Base-by-base conservation (phyloP, 208 protist species). In the Pavlovales sp. region DNA sequence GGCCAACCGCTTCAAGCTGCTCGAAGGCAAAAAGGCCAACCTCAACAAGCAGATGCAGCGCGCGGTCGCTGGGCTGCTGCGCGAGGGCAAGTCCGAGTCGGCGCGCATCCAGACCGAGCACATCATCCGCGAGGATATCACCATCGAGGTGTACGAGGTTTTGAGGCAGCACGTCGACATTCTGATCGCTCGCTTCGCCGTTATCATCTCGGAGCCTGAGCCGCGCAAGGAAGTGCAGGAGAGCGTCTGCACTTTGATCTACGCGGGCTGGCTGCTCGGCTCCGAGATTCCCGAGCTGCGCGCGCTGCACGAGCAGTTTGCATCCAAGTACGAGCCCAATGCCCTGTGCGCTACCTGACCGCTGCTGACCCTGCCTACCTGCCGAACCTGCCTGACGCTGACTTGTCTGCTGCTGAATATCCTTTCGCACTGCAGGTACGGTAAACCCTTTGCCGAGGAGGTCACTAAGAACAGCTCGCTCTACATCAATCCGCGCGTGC, bases 71-170 rank as follows among this genome's bases (percentile, higher is more conserved):
- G 34, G 4, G 26, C 67, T 87, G 40, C 71, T 87, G 20, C 83
- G 83, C 67, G 83, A 78, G 14, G 38, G 36, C 40, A 87, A 87
- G 83, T 67, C 76, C 37, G n/a, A 41, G 22, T 39, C 76, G 0
- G 83, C 83, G 30, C 83, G 83, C 57, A 87, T 87, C 67, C 57
- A n/a, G n/a, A n/a, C n/a, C n/a, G 83, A 87, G 67, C 83, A 87
- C n/a, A 87, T 87, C 83, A 87, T 87, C 83, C 57, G 83, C 38
- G 83, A 75, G 67, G 83, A 87, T 40, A 79, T 38, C 83, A 87
- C 57, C 7, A n/a, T 87, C 67, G 83, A 87, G 83, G 37, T 40
- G 71, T 79, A 79, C 67, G 83, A 79, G 39, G 1, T 87, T 5
- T 37, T 87, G 22, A 7, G 36, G 2, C 37, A 78, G 67, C 41